Evolutionary conservation across 495 filamentous ascomycete genomes (phyloP), one percentile per base, ranked within the genome.

Genomic region (Niebla homalea): DNA sequence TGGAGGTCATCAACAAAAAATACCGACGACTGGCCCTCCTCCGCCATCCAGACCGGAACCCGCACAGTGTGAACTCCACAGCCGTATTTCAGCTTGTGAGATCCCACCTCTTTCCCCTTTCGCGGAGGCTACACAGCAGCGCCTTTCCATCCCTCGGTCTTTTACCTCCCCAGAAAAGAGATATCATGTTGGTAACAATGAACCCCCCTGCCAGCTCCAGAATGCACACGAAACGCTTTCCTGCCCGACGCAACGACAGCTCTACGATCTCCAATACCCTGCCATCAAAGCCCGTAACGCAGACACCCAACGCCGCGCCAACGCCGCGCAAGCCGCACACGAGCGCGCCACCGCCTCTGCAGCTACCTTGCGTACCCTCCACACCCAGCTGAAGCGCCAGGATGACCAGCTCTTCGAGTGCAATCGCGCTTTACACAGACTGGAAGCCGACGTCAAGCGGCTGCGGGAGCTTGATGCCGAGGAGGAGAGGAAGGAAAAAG

Each of bases 191-290:
- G 14, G 18, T 11, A 14, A 56, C 14, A 7, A 32, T 32, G 29
- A 32, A 2, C 29, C 7, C 29, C 14, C 29, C 14, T 32, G 29
- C 29, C 29, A 66, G 64, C 60, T 66, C 36, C 58, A 43, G 49
- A 50, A 39, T 46, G 62, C 64, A 15, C 64, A 66, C 47, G 62
- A 64, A 22, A 64, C 58, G 37, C 52, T 66, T 36, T 59, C 61
- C 32, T 60, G 63, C 40, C 47, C 47, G 11, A 2, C 6, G 1
- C 20, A 49, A 26, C 37, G 47, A n/a, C 37, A 14, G 21, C 16
- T 19, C 3, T 49, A 49, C 37, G 23, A 49, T 18, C n/a, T 38
- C 10, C 7, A 16, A 49, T 39, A 39, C 36, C 5, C 37, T 20
- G 15, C 36, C 37, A 49, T 49, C 22, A 49, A 12, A 32, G 37